Evolutionary conservation across 257 asterid genomes (phyloP).

Genomic region (Haberlea rhodopensis): DNA sequence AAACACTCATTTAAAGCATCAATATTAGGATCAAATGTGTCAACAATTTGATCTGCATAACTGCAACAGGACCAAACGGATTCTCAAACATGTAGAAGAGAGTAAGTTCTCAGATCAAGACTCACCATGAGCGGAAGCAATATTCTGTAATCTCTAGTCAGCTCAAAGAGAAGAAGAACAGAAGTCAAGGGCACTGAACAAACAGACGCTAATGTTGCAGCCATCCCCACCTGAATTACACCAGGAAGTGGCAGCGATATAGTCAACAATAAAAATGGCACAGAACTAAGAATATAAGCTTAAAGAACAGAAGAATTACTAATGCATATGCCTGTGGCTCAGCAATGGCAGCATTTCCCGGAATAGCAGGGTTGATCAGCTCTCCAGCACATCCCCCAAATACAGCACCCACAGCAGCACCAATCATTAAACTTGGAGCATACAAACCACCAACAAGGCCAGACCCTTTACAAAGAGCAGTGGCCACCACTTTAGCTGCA

Average conservation of each 20-base stretch:
- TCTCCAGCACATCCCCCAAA: slow-evolving; percentile 95
- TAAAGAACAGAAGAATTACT: slow-evolving; percentile 43
- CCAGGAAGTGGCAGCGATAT: slow-evolving; percentile 16
- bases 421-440: slow-evolving; percentile 99
- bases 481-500: slow-evolving; percentile 92
- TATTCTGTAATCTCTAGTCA: slow-evolving; percentile 91
- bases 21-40: neutral
- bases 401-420: slow-evolving; percentile 98
- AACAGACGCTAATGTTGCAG: slow-evolving; percentile 95
- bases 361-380: slow-evolving; percentile 86
- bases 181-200: slow-evolving; percentile 98
- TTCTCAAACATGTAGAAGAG: slow-evolving; percentile 12
- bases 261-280: slow-evolving; percentile 19
- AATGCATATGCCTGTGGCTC: slow-evolving; percentile 99
- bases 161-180: slow-evolving; percentile 88
- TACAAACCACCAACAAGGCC: slow-evolving; percentile 95
- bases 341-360: slow-evolving; percentile 94
- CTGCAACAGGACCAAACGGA: slow-evolving; percentile 4
- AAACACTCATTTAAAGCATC: neutral
- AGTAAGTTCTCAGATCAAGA: slow-evolving; percentile 16
- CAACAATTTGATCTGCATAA: neutral
- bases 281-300: slow-evolving; percentile 12
- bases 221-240: slow-evolving; percentile 92
- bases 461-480: slow-evolving; percentile 92
- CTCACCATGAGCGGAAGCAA: slow-evolving; percentile 97